Conservation (phyloP, 345 rosid species). For the Salix caprea region DNA sequence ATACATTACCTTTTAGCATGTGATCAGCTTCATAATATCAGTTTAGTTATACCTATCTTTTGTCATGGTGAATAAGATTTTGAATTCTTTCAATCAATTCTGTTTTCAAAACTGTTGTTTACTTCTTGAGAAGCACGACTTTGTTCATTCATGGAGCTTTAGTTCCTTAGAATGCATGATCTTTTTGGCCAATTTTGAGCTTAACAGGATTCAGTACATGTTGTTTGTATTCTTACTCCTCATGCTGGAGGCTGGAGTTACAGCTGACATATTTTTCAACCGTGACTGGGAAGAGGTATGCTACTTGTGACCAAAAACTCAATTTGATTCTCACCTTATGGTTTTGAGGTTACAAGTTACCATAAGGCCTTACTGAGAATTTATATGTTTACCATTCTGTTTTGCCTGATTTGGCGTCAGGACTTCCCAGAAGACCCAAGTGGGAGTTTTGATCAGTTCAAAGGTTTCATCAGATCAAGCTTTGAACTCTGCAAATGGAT, state of each 20-base stretch:
- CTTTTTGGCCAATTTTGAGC: slow-evolving; percentile 5
- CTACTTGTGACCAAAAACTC: not conserved
- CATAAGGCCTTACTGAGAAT: not conserved
- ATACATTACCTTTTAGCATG: not conserved
- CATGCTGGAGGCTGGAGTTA: slow-evolving; percentile 74
- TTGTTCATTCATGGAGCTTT: not conserved
- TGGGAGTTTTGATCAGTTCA: slow-evolving; percentile 61
- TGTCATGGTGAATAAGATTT: not conserved
- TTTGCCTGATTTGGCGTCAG: slow-evolving; percentile 31
- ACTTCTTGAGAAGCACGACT: not conserved
- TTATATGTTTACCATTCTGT: slow-evolving; percentile 6
- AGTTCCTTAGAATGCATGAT: not conserved
- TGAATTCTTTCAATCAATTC: not conserved
- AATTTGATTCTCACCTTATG: not conserved
- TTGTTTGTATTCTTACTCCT: slow-evolving; percentile 55
- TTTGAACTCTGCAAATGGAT: slow-evolving; percentile 79
- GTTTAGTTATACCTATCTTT: not conserved
- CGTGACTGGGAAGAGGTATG: slow-evolving; percentile 78
- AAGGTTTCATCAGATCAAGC: slow-evolving; percentile 59
- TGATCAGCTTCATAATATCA: not conserved
- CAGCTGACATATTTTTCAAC: slow-evolving; percentile 68
- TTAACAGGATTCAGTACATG: slow-evolving; percentile 64
- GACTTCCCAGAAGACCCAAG: slow-evolving; percentile 87
- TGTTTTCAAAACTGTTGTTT: not conserved
- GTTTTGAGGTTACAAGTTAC: not conserved